Evolutionary conservation across 202 grass and related monocot genomes (phyloP).

Genomic region (Digitaria exilis): DNA sequence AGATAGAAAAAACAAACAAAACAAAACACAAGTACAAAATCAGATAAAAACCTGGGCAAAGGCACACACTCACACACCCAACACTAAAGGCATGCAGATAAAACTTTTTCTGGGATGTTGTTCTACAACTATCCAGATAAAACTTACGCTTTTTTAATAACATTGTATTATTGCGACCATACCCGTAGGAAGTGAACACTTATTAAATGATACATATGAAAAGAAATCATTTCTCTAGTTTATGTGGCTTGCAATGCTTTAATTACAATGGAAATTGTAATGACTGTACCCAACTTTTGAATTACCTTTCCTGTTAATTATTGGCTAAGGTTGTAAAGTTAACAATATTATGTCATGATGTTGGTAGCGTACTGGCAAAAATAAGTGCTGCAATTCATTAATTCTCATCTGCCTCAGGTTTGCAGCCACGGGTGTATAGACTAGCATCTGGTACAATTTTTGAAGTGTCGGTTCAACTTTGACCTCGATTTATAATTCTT

Average conservation of each 20-base stretch:
- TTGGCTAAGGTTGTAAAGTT: neutral
- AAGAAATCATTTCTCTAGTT: slow-evolving; percentile 5
- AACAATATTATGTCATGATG: neutral
- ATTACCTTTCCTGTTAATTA: slow-evolving; percentile 8
- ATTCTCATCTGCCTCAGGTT: neutral
- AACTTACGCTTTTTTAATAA: neutral
- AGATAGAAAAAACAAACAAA: too few relatives aligned
- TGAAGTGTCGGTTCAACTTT: neutral
- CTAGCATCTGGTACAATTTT: neutral
- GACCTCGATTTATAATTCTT: neutral
- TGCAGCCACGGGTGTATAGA: neutral
- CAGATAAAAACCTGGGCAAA: too few relatives aligned
- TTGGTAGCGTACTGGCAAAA: neutral
- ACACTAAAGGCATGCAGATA: too few relatives aligned
- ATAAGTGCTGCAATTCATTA: neutral
- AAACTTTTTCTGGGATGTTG: neutral
- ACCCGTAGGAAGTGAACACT: neutral
- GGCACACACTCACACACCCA: too few relatives aligned
- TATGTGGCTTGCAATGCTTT: neutral
- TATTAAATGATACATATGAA: neutral
- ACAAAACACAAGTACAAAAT: too few relatives aligned
- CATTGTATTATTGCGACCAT: neutral
- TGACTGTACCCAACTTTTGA: neutral
- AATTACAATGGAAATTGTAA: neutral
- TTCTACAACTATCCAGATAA: neutral